A percentile compares a stretch with the other conserved stretches of the same genome.
Evolutionary conservation across 225 moss, liverwort and hornwort genomes (phyloP).

Genomic region (Neckera pumila): DNA sequence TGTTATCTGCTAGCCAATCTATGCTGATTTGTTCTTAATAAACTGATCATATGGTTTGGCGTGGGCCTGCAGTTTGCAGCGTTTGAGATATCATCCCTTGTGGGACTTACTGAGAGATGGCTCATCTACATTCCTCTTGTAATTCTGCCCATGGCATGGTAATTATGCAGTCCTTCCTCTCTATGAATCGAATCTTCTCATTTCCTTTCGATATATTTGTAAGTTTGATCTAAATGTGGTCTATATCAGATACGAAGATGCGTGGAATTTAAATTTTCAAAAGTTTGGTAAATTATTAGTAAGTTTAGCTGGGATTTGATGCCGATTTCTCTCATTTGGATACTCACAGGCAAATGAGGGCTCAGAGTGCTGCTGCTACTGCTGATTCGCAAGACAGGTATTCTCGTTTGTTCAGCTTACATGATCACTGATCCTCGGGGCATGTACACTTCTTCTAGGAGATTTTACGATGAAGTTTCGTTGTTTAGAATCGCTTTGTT

Average conservation of each 20-base stretch:
- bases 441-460: background rate
- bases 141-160: constrained; percentile 94
- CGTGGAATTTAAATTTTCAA: background rate
- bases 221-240: background rate
- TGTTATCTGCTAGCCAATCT: background rate
- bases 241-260: background rate
- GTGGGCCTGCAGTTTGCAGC: constrained; percentile 65
- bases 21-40: background rate
- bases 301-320: background rate
- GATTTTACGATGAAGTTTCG: background rate
- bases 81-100: constrained; percentile 80
- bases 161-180: background rate
- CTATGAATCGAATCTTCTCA: background rate
- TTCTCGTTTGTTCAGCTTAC: background rate
- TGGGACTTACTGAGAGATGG: constrained; percentile 82
- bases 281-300: background rate
- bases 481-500: background rate
- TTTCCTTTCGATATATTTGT: background rate
- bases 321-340: background rate
- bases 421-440: background rate
- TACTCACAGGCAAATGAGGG: constrained; percentile 42
- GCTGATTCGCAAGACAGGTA: constrained; percentile 30
- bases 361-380: constrained; percentile 20
- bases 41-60: background rate
- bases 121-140: constrained; percentile 78